Conservation (phyloP, 805 yeast species). For the Dipodascus albidus region DNA sequence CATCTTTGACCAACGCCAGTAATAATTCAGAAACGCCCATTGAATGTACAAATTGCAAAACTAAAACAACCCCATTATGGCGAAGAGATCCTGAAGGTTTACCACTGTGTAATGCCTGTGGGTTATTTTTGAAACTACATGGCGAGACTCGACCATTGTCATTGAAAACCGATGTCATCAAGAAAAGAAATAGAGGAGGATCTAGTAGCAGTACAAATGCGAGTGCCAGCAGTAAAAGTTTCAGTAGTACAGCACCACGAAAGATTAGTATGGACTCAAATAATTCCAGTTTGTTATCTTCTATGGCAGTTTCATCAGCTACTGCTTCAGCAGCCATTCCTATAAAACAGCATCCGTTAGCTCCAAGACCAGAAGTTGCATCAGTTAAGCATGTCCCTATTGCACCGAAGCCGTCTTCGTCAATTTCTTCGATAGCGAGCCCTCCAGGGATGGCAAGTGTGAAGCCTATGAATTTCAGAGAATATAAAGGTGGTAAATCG, state of each 20-base stretch:
- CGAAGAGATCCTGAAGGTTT: conserved; percentile 88
- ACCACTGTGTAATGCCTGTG: conserved; percentile 95
- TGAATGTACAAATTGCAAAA: conserved; percentile 82
- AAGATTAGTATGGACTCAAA: not conserved
- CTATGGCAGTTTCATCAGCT: not conserved
- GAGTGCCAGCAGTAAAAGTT: not conserved
- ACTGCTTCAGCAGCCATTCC: conserved; percentile 1
- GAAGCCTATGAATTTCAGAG: not conserved
- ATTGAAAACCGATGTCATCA: conserved; percentile 87
- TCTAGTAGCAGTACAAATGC: not conserved
- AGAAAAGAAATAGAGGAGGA: conserved; percentile 64
- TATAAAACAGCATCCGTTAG: not conserved
- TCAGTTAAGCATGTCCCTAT: not conserved
- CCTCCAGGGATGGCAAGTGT: not conserved
- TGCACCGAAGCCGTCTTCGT: not conserved
- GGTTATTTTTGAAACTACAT: conserved; percentile 80
- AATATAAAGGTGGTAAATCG: not conserved
- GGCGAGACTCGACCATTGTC: conserved; percentile 93
- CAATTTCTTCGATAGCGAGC: not conserved
- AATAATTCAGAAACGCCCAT: conserved; percentile 3
- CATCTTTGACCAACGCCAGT: not conserved
- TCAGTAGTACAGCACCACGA: not conserved
- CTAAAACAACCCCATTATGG: conserved; percentile 92
- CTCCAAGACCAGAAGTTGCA: not conserved
- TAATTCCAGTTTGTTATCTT: not conserved